Evolutionary conservation across 2,329 filamentous ascomycete species (phyloP).

Genomic region (Chaetomium sp.): DNA sequence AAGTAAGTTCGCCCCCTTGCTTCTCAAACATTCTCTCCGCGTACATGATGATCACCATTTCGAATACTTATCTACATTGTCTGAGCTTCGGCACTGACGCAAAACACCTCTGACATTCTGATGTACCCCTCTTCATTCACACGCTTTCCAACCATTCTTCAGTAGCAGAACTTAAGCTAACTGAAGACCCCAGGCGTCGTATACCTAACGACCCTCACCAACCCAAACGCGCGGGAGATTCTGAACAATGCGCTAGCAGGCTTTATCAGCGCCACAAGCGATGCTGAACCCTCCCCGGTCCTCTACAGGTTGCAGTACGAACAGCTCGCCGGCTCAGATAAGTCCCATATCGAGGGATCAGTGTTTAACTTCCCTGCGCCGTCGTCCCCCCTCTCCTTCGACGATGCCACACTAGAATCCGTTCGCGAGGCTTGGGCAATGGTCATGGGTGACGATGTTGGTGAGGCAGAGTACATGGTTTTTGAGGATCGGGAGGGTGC

Average conservation of each 20-base stretch:
- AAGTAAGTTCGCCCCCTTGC: conserved; percentile 59
- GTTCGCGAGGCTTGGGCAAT: conserved; percentile 66
- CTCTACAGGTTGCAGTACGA: conserved; percentile 53
- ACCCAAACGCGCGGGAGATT: conserved; percentile 28
- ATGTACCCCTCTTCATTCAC: conserved; percentile 40
- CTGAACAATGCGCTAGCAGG: conserved; percentile 37
- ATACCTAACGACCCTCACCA: conserved; percentile 36
- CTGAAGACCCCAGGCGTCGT: conserved; percentile 30
- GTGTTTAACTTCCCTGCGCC: conserved; percentile 53
- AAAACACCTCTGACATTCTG: conserved; percentile 84
- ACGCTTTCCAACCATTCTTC: conserved; percentile 12
- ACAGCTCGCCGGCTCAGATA: conserved; percentile 33
- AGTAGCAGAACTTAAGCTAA: conserved; percentile 28
- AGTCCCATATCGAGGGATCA: conserved; percentile 31
- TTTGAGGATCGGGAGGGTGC: conserved; percentile 68
- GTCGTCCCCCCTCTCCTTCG: conserved; percentile 62
- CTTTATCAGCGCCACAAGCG: conserved; percentile 32
- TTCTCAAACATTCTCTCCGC: conserved; percentile 25
- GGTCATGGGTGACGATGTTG: conserved; percentile 47
- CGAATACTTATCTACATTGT: conserved; percentile 99
- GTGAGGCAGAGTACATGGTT: conserved; percentile 57
- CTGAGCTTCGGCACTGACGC: conserved; percentile 85
- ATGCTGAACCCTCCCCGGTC: conserved; percentile 27
- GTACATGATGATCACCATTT: conserved; percentile 75
- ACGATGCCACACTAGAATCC: conserved; percentile 60